Evolutionary conservation across 2,329 filamentous ascomycete genomes (phyloP).

Genomic region (Cryphonectria japonica): DNA sequence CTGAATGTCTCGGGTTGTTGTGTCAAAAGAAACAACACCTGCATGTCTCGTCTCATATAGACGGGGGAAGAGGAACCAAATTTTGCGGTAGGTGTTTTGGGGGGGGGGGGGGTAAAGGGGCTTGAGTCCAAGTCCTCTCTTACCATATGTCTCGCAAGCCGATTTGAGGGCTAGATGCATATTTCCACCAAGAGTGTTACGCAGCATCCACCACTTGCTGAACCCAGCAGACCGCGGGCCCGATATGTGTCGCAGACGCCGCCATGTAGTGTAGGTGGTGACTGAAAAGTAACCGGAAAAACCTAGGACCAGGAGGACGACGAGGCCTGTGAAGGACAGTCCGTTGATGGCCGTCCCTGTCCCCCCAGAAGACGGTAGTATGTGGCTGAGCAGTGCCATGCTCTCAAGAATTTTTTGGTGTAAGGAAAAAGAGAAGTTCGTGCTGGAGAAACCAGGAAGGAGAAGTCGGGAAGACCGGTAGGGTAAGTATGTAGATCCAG

Average conservation of each 20-base stretch:
- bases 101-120: neutral
- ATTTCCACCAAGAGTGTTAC: constrained; percentile 35
- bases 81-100: neutral
- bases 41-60: constrained; percentile 27
- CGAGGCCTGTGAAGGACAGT: constrained; percentile 18
- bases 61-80: constrained; percentile 18
- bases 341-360: neutral
- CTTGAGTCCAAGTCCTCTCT: constrained; percentile 19
- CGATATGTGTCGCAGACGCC: constrained; percentile 36
- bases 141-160: constrained; percentile 35
- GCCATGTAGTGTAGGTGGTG: constrained; percentile 32
- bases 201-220: constrained; percentile 38
- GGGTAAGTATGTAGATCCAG: constrained; percentile 12
- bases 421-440: neutral
- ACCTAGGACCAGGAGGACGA: constrained; percentile 24
- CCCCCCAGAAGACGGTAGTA: constrained; percentile 15
- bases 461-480: constrained; percentile 18
- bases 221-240: constrained; percentile 34
- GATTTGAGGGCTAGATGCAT: constrained; percentile 36
- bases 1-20: constrained; percentile 21
- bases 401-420: neutral
- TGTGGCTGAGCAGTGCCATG: constrained; percentile 24
- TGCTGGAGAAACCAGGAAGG: neutral
- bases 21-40: constrained; percentile 24
- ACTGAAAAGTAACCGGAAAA: constrained; percentile 30